Conservation (phyloP, 352 stramenopile species). For the Labyrinthula sp. region DNA sequence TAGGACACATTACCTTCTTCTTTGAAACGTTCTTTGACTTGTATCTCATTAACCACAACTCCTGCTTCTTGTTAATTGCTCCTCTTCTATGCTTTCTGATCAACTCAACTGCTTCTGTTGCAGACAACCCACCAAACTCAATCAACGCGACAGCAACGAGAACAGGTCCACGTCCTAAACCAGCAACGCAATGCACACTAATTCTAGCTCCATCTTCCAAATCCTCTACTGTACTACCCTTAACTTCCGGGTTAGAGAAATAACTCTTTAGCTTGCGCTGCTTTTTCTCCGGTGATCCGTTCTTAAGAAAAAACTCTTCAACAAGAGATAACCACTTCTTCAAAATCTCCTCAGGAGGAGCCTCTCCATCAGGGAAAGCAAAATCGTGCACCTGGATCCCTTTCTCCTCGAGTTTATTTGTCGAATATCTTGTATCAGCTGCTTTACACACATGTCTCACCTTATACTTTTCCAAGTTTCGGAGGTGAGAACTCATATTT, state of each 20-base stretch:
- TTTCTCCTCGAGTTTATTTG: constrained; percentile 60
- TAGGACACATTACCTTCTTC: too few species aligned
- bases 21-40: constrained; percentile 47
- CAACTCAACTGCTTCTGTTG: constrained; percentile 84
- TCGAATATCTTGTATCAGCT: constrained; percentile 79
- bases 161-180: constrained; percentile 78
- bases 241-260: constrained; percentile 3
- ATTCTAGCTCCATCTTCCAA: constrained; percentile 48
- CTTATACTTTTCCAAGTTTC: constrained; percentile 80
- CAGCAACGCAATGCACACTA: constrained; percentile 89
- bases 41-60: constrained; percentile 64
- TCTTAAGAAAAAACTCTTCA: constrained; percentile 72
- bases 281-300: constrained; percentile 40
- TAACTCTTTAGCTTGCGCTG: constrained; percentile 38
- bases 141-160: constrained; percentile 92
- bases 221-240: constrained; percentile 1
- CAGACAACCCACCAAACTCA: constrained; percentile 73
- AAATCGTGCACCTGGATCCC: constrained; percentile 75
- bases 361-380: constrained; percentile 82
- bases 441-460: constrained; percentile 80
- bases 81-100: constrained; percentile 74
- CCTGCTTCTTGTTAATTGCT: constrained; percentile 89
- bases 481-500: constrained; percentile 88
- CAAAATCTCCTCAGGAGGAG: constrained; percentile 68
- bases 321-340: constrained; percentile 78